Evolutionary conservation across 2,329 filamentous ascomycete genomes (phyloP), one percentile per base, ranked within the genome.

Genomic region (Penicillium sp.): DNA sequence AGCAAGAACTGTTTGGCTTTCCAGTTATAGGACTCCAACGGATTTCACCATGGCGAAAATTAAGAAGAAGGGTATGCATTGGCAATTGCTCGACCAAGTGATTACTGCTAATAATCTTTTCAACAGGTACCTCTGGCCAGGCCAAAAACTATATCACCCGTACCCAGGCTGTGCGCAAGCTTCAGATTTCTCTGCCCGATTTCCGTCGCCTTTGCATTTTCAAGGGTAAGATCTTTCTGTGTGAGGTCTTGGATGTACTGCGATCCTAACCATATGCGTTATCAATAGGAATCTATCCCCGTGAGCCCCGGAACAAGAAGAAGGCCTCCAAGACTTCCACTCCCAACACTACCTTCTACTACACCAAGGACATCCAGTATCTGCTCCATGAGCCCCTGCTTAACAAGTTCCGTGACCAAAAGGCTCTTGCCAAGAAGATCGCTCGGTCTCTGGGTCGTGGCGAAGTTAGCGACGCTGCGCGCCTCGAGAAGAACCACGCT

Each of bases 151-250:
- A 94, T 84, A 93, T 99, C 72, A 99, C 95, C 61, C 88, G 95
- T 79, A 97, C 94, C 45, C 93, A 97, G 83, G 95, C 95, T 50
- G 92, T 99, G 73, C 92, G 93, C 80, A 99, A 98, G 83, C 89
- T 99, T 66, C 95, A 99, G 82, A 91, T 99, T 80, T 97, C 91
- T 74, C 88, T 99, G 60, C 93, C 93, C 70, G 95, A 99, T 82
- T 99, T 99, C 82, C 90, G 95, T 81, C 91, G 96, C 82, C 86
- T 99, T 77, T 99, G 95, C 83, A 99, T 99, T 79, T 99, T 97
- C 90, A 98, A 98, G 84, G 95, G 86, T 84, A 74, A 66, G 44
- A 51, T 12, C 28, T 56, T 13, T 22, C 8, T 61, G 12, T 50
- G 0, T n/a, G n/a, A 1, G 1, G n/a, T 37, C 19, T 33, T 47